Percentiles rank a stretch among this genome's conserved stretches.
Evolutionary conservation across 257 asterid genomes (phyloP).

Genomic region (Verbena officinalis): DNA sequence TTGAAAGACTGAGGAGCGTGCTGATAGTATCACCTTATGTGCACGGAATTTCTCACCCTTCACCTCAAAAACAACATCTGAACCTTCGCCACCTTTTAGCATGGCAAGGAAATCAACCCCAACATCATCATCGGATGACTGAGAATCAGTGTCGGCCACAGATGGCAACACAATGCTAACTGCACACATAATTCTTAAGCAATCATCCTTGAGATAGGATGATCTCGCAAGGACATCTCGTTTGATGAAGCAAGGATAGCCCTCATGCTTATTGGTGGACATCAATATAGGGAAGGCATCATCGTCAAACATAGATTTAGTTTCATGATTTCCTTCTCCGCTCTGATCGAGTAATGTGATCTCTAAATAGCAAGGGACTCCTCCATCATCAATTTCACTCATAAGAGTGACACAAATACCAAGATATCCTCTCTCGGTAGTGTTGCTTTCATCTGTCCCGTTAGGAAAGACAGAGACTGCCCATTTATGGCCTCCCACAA

Average conservation of each 20-base stretch:
- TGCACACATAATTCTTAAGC: neutral
- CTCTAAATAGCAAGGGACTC: neutral
- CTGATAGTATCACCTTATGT: neutral
- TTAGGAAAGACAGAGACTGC: neutral
- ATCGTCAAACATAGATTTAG: neutral
- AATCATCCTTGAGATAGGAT: conserved; percentile 10
- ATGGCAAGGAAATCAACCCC: neutral
- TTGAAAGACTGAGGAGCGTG: neutral
- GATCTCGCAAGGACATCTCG: neutral
- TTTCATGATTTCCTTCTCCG: neutral
- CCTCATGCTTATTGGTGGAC: neutral
- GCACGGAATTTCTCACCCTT: neutral
- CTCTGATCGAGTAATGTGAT: conserved; percentile 6
- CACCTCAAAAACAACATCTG: neutral
- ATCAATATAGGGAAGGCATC: neutral
- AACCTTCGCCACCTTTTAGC: neutral
- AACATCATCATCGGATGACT: no score
- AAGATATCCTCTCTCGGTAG: neutral
- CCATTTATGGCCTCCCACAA: conserved; percentile 12
- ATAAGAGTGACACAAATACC: neutral
- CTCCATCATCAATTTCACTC: neutral
- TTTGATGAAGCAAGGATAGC: neutral
- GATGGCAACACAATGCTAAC: neutral
- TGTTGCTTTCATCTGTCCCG: neutral
- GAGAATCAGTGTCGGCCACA: no score